These are phyloP conservation scores for Alnus rubra DNA, from an alignment of 306 rosid species.

Conservation along the genomic window DNA sequence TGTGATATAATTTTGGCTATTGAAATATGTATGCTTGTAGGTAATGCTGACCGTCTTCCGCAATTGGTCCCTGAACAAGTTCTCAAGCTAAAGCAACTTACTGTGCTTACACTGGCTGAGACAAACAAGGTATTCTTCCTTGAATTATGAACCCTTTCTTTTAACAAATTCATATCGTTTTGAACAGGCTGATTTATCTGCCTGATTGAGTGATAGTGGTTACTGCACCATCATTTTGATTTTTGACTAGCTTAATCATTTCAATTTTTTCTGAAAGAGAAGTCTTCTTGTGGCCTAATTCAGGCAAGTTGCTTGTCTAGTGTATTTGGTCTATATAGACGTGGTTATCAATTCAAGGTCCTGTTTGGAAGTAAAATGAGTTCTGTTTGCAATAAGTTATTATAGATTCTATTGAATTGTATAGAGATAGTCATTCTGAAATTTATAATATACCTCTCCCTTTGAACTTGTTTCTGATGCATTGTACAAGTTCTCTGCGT, in stretches of 20 bases:
- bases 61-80: conserved; percentile 74
- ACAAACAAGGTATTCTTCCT: conserved; percentile 62
- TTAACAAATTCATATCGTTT: not conserved
- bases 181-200: conserved; percentile 14
- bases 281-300: not conserved
- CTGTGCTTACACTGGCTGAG: conserved; percentile 97
- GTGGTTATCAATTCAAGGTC: not conserved
- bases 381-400: not conserved
- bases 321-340: not conserved
- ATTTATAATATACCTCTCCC: not conserved
- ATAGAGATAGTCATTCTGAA: no score
- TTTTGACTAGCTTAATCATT: conserved; percentile 1
- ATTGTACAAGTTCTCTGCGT: not conserved
- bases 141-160: conserved; percentile 4
- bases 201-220: conserved; percentile 11
- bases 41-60: conserved; percentile 60
- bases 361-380: conserved; percentile 1
- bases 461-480: not conserved
- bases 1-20: conserved; percentile 12
- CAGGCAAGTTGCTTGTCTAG: not conserved
- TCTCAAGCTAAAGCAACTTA: conserved; percentile 90
- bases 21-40: conserved; percentile 35
- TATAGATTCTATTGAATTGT: not conserved
- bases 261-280: not conserved
- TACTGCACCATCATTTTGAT: not conserved